These are phyloP conservation scores for Schrenkiella parvula DNA, from an alignment of 345 rosid species.

Conservation along the genomic window DNA sequence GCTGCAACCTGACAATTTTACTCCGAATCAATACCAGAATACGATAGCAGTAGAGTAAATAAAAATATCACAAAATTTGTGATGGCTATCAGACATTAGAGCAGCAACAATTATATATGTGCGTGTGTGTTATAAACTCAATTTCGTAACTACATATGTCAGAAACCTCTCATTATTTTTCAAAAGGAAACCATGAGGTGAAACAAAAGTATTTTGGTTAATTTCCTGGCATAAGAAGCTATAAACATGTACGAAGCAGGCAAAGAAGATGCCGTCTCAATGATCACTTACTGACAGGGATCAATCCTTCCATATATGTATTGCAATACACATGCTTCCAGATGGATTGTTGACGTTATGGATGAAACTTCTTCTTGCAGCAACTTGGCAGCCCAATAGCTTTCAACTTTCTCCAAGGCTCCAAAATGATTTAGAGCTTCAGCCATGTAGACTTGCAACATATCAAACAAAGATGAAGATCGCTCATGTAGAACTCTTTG, in stretches of 20 bases:
- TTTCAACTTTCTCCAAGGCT: slow-evolving; percentile 47
- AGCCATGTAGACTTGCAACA: slow-evolving; percentile 60
- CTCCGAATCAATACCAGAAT: slow-evolving; percentile 5
- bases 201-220: neutral
- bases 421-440: slow-evolving; percentile 68
- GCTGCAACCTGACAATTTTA: slow-evolving; percentile 46
- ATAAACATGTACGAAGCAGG: neutral
- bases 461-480: slow-evolving; percentile 77
- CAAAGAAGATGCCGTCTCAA: neutral
- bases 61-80: neutral
- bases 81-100: neutral
- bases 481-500: slow-evolving; percentile 80
- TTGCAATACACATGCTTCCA: slow-evolving; percentile 77
- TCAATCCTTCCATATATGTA: slow-evolving; percentile 69
- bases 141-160: neutral
- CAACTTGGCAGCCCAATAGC: slow-evolving; percentile 57
- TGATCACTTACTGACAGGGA: slow-evolving; percentile 56
- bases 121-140: neutral
- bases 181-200: neutral
- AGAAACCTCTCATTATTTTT: neutral
- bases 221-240: neutral
- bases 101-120: neutral
- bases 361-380: slow-evolving; percentile 45
- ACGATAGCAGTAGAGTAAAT: neutral
- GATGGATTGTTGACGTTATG: slow-evolving; percentile 61